Evolutionary conservation across 352 stramenopile species (phyloP), one percentile per base, ranked within the genome.

Genomic region (Aphanomyces cochlioides): DNA sequence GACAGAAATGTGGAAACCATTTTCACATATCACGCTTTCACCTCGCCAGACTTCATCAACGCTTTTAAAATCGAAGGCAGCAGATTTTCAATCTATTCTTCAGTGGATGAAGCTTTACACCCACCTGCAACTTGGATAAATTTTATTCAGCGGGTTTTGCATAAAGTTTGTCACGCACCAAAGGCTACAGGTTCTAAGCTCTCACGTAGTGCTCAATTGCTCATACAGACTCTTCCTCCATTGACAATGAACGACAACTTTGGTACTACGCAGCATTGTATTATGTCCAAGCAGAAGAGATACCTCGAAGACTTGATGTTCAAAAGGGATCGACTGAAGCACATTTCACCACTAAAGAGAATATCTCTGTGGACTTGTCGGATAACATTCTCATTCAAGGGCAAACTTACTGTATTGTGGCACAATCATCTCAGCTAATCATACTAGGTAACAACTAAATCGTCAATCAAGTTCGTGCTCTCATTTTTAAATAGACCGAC

Each of bases 221-320:
- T 19, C n/a, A 8, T 58, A 10, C n/a, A 58, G 50, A 10, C n/a
- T 58, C 1, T 58, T 21, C 37, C 37, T 58, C n/a, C 45, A 53
- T 53, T 53, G 13, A 19, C 13, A 15, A 53, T 28, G 39, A 53
- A 7, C 75, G 85, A 3, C 75, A 89, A 58, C 67, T 74, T 1
- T 95, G 87, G 87, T 78, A 88, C 72, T 95, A 95, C 41, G 87
- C 84, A 0, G 84, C 92, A 48, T 69, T 95, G 0, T 88, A 89
- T 58, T 85, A 83, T 59, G 75, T 81, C 0, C 73, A 84, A 3
- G 86, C 82, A 2, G 73, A 81, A 3, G 59, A 69, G 13, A 80
- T 93, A 19, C 82, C 85, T 28, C 82, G 83, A 39, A 75, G 67
- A 0, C 50, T 95, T 12, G 67, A 64, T 12, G 66, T 93, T 19